A percentile compares a stretch with the other conserved stretches of the same genome.
phyloP scores from a whole-genome alignment of 2,329 filamentous ascomycete species.

The Triangularia verruculosa region DNA sequence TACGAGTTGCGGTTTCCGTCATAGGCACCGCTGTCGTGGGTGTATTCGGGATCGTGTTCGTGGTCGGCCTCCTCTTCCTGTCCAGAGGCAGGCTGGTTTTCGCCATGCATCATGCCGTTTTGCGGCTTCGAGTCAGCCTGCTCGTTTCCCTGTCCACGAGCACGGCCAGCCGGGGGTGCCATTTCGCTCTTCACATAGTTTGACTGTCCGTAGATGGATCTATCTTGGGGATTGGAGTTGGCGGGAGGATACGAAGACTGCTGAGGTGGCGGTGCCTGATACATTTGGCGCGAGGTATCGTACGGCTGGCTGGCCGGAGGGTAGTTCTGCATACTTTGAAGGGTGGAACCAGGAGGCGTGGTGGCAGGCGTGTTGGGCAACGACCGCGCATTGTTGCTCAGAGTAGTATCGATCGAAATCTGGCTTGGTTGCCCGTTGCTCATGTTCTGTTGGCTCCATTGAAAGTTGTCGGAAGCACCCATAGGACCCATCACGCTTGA shows the following conservation, averaged over 20 bases:
- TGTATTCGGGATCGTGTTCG: constrained; percentile 82
- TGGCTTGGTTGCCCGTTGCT: constrained; percentile 63
- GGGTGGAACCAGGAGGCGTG: constrained; percentile 74
- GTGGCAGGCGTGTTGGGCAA: constrained; percentile 90
- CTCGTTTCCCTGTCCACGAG: constrained; percentile 56
- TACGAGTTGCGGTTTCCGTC: constrained; percentile 71
- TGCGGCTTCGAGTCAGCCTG: constrained; percentile 59
- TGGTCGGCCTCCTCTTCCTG: constrained; percentile 67
- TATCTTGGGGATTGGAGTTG: constrained; percentile 56
- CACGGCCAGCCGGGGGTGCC: constrained; percentile 71
- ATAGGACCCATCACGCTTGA: constrained; percentile 76
- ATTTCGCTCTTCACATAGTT: constrained; percentile 83
- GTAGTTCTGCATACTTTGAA: constrained; percentile 79
- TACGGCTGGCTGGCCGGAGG: constrained; percentile 67
- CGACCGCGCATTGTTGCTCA: constrained; percentile 77
- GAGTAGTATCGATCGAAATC: constrained; percentile 75
- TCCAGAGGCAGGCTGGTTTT: constrained; percentile 52
- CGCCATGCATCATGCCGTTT: constrained; percentile 64
- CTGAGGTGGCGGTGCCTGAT: constrained; percentile 59
- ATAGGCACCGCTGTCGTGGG: constrained; percentile 75
- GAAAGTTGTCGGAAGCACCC: constrained; percentile 72
- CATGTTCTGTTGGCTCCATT: constrained; percentile 69
- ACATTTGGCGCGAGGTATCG: constrained; percentile 74
- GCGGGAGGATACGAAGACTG: constrained; percentile 64
- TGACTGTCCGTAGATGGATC: constrained; percentile 64